phyloP scores from a whole-genome alignment of 1,284 basidiomycete genomes.

The Papiliotrema flavescens region DNA sequence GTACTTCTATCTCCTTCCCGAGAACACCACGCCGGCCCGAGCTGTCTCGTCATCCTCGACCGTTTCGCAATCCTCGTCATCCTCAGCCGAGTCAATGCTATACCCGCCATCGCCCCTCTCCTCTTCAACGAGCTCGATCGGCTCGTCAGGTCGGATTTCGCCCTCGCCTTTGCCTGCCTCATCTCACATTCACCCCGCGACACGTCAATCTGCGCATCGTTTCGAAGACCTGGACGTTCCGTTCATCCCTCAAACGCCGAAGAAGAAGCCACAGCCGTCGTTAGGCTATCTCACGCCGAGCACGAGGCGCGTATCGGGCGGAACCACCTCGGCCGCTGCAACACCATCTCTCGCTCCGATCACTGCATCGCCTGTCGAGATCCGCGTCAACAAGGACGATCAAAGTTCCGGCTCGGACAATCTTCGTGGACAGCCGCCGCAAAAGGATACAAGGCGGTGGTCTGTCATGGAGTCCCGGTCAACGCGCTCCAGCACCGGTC shows the following conservation, averaged over 20 bases:
- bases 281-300: conserved; percentile 42
- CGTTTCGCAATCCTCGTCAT: conserved; percentile 20
- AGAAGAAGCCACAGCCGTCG: conserved; percentile 32
- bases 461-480: conserved; percentile 3
- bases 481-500: conserved; percentile 6
- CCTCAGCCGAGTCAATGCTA: conserved; percentile 4
- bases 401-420: conserved; percentile 6
- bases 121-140: conserved; percentile 6
- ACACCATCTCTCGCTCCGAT: conserved; percentile 26
- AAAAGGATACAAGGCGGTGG: conserved; percentile 1
- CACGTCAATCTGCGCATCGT: background rate
- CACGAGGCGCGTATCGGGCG: conserved; percentile 18
- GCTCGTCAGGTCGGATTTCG: conserved; percentile 3
- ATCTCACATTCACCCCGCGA: background rate
- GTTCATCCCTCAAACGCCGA: conserved; percentile 43
- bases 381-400: background rate
- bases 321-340: conserved; percentile 11
- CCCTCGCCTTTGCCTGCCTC: conserved; percentile 5
- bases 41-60: conserved; percentile 20
- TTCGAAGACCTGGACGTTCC: conserved; percentile 30
- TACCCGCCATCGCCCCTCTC: conserved; percentile 16
- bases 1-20: conserved; percentile 86
- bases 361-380: conserved; percentile 23
- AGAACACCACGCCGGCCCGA: conserved; percentile 49
- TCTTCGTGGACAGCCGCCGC: background rate